Conservation (phyloP, 2,329 filamentous ascomycete species). For the Aaosphaeria arxii region DNA sequence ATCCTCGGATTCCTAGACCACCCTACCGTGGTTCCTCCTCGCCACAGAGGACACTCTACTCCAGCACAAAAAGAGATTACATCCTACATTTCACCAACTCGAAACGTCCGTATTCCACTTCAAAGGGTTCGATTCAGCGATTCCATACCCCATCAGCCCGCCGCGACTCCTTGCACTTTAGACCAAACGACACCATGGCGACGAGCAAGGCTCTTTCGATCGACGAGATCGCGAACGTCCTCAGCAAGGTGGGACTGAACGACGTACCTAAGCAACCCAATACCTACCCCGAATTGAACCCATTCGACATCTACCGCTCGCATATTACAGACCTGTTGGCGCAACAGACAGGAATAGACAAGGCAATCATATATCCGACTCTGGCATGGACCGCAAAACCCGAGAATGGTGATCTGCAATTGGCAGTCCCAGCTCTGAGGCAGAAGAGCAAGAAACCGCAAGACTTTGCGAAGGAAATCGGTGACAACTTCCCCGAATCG, state of each 20-base stretch:
- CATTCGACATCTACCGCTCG: slow-evolving; percentile 74
- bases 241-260: slow-evolving; percentile 37
- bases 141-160: too few relatives aligned
- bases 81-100: slow-evolving; percentile 20
- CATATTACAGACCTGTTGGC: slow-evolving; percentile 70
- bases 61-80: slow-evolving; percentile 13
- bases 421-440: slow-evolving; percentile 76
- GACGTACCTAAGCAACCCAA: slow-evolving; percentile 39
- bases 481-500: slow-evolving; percentile 66
- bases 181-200: too few relatives aligned
- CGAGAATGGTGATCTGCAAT: slow-evolving; percentile 78
- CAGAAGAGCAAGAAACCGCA: slow-evolving; percentile 64
- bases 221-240: slow-evolving; percentile 35
- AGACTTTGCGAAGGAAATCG: slow-evolving; percentile 55
- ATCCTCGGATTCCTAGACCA: too few relatives aligned
- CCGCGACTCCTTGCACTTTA: too few relatives aligned
- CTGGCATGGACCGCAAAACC: slow-evolving; percentile 76
- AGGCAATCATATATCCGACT: slow-evolving; percentile 68
- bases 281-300: slow-evolving; percentile 65
- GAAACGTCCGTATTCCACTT: slow-evolving; percentile 12
- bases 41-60: slow-evolving; percentile 1
- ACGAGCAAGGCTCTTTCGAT: slow-evolving; percentile 15
- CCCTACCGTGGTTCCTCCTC: too few relatives aligned
- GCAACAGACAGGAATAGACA: slow-evolving; percentile 67
- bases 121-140: too few relatives aligned